A percentile compares a stretch with the other conserved stretches of the same genome.
These are phyloP conservation scores for Melaleuca quinquenervia DNA, from an alignment of 345 rosid genomes.

Conservation along the genomic window DNA sequence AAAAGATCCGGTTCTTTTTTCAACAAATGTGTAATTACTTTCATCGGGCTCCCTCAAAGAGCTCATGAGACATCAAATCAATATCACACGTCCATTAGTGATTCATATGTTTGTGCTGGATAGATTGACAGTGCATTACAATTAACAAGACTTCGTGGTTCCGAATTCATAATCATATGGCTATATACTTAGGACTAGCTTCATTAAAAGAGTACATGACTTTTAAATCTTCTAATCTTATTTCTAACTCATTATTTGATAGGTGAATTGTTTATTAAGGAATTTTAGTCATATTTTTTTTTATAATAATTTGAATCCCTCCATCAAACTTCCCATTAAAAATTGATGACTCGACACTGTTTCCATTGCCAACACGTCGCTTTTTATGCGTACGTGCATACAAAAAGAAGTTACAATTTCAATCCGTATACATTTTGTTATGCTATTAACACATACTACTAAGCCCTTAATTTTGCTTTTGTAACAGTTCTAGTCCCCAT, in stretches of 20 bases:
- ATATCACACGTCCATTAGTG: too few species aligned
- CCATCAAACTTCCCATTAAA: neutral
- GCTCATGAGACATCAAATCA: too few species aligned
- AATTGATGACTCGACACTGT: neutral
- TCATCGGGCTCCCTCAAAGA: too few species aligned
- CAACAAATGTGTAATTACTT: too few species aligned
- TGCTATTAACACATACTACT: neutral
- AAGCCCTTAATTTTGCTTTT: too few species aligned
- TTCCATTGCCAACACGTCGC: neutral
- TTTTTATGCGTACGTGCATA: neutral
- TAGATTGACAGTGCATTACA: too few species aligned
- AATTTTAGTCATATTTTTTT: neutral
- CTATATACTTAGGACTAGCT: neutral
- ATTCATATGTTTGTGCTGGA: too few species aligned
- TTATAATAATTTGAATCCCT: neutral
- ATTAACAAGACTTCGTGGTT: neutral
- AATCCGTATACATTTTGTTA: neutral
- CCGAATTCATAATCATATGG: neutral
- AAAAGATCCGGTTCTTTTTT: too few species aligned
- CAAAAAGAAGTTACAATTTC: neutral
- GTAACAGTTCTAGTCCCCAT: neutral
- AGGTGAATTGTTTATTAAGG: too few species aligned
- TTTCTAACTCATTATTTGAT: too few species aligned
- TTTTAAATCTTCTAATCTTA: neutral
- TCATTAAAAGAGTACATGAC: neutral